phyloP scores from a whole-genome alignment of 1,284 basidiomycete genomes.

The Ganoderma leucocontextum region DNA sequence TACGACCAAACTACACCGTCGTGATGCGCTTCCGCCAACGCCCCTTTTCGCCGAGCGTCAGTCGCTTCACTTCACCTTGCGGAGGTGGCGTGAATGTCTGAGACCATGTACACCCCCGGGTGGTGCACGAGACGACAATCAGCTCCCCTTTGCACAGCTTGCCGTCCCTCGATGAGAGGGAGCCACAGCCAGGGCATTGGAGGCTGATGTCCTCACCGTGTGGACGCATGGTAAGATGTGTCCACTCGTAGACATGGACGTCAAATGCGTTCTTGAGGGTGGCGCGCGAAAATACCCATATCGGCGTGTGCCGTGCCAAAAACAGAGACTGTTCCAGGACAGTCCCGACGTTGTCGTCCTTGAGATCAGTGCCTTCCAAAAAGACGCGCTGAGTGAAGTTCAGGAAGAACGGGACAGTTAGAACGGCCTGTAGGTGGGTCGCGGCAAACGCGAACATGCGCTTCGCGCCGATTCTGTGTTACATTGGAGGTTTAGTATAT shows the following conservation, averaged over 20 bases:
- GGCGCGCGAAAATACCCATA: not conserved
- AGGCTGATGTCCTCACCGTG: not conserved
- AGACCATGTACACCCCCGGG: too few species aligned
- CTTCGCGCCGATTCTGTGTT: not conserved
- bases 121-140: too few species aligned
- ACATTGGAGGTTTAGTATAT: too few species aligned
- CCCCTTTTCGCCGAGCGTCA: too few species aligned
- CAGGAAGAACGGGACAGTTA: not conserved
- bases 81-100: too few species aligned
- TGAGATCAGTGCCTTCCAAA: not conserved
- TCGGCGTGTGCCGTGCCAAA: not conserved
- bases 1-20: too few species aligned
- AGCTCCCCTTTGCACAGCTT: too few species aligned
- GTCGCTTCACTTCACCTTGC: too few species aligned
- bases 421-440: not conserved
- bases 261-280: not conserved
- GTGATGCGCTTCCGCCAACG: too few species aligned
- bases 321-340: not conserved
- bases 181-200: not conserved
- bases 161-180: not conserved
- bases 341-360: not conserved
- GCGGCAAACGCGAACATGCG: not conserved
- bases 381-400: not conserved
- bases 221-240: not conserved
- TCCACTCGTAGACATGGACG: not conserved